Conservation (phyloP, 345 rosid species). For the Microcos paniculata region DNA sequence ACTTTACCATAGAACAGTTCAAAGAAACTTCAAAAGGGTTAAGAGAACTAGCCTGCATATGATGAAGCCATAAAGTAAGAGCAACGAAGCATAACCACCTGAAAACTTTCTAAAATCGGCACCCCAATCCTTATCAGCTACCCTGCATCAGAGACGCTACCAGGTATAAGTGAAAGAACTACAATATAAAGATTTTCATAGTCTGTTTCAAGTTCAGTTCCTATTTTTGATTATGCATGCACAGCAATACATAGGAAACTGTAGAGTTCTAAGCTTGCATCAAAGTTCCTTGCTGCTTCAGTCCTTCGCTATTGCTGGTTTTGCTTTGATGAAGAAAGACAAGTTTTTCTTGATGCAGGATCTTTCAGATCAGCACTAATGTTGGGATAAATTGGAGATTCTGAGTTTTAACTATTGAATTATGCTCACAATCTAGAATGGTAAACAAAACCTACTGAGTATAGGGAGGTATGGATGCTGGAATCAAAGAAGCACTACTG, state of each 20-base stretch:
- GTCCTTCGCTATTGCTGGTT: neutral
- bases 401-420: neutral
- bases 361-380: neutral
- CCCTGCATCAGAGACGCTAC: conserved; percentile 49
- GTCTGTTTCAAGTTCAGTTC: neutral
- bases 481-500: too few relatives aligned
- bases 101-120: conserved; percentile 93
- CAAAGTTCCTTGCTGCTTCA: conserved; percentile 5
- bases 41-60: conserved; percentile 75
- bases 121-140: conserved; percentile 94
- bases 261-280: neutral
- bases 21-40: conserved; percentile 13
- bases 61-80: conserved; percentile 92
- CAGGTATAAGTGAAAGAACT: conserved; percentile 8
- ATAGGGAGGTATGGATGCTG: neutral
- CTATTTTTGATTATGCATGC: neutral
- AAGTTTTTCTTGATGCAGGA: neutral
- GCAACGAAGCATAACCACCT: conserved; percentile 94
- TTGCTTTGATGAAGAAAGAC: neutral
- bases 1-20: neutral
- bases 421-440: neutral
- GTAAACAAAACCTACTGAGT: neutral
- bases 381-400: neutral
- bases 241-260: neutral
- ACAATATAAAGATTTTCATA: neutral